Percentiles rank a stretch among this genome's conserved stretches.
phyloP scores from a whole-genome alignment of 106 monocot genomes.

The Cymbidium sinense region DNA sequence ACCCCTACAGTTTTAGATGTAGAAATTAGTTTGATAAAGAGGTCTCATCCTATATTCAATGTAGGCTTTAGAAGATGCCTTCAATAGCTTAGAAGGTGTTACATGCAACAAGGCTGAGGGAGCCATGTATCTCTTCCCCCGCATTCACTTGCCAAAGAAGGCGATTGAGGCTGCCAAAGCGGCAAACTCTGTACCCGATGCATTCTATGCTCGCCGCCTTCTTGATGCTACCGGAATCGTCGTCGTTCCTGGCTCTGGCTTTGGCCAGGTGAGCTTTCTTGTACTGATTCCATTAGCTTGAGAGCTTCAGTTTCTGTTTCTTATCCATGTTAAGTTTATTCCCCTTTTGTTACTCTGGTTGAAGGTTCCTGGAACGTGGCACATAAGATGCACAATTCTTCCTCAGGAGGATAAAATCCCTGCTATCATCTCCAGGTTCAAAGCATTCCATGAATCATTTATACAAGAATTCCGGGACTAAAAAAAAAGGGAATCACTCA shows the following conservation, averaged over 20 bases:
- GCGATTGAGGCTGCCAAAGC: conserved; percentile 77
- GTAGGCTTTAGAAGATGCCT: conserved; percentile 81
- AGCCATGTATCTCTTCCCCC: conserved; percentile 98
- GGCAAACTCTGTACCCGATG: conserved; percentile 54
- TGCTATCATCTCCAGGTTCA: conserved; percentile 67
- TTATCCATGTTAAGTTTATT: not conserved
- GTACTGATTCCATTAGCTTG: not conserved
- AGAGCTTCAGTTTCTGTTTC: not conserved
- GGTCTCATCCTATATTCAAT: not conserved
- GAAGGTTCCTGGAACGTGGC: conserved; percentile 95
- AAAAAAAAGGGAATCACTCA: not conserved
- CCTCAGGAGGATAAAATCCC: conserved; percentile 99
- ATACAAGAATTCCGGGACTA: conserved; percentile 65
- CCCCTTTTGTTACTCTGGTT: not conserved
- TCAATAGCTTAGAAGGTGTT: conserved; percentile 84
- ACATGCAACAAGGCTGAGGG: conserved; percentile 92
- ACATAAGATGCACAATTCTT: conserved; percentile 91
- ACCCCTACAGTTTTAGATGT: not conserved
- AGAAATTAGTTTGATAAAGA: not conserved
- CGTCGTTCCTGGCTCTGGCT: conserved; percentile 88
- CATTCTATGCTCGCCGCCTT: conserved; percentile 71
- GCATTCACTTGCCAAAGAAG: conserved; percentile 55
- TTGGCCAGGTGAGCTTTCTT: conserved; percentile 65
- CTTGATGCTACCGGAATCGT: conserved; percentile 84
- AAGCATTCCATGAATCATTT: conserved; percentile 79